Percentiles rank a stretch among this genome's conserved stretches.
These are phyloP conservation scores for Diplodia corticola DNA, from an alignment of 2,329 filamentous ascomycete genomes.

Conservation along the genomic window DNA sequence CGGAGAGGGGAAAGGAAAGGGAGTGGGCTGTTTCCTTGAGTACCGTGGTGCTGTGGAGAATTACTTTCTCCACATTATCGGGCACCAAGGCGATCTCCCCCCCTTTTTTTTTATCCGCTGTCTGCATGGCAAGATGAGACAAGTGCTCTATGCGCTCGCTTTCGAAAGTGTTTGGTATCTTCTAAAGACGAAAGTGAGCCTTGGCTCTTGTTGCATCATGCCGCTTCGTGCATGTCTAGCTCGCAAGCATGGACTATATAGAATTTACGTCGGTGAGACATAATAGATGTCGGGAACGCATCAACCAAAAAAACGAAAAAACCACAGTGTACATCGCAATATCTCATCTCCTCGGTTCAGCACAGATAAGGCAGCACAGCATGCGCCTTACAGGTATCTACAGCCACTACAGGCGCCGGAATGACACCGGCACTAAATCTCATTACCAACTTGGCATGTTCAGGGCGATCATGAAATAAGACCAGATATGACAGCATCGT, in stretches of 20 bases:
- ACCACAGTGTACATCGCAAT: not conserved
- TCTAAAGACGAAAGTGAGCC: not conserved
- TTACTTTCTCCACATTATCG: not conserved
- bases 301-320: no score
- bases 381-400: no score
- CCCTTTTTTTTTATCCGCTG: not conserved
- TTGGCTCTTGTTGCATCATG: not conserved
- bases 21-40: not conserved
- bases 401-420: no score
- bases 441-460: no score
- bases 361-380: not conserved
- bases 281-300: slow-evolving; percentile 16
- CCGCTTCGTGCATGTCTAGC: not conserved
- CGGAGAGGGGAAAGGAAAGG: not conserved
- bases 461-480: no score
- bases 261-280: slow-evolving; percentile 13
- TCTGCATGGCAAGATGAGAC: not conserved
- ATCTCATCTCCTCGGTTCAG: not conserved
- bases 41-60: not conserved
- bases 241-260: not conserved
- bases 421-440: no score
- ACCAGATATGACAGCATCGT: no score
- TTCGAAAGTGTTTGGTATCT: not conserved
- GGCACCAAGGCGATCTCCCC: not conserved
- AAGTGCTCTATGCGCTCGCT: not conserved